Conservation (phyloP, 129 eudicot genomes). For the Glebionis coronaria region DNA sequence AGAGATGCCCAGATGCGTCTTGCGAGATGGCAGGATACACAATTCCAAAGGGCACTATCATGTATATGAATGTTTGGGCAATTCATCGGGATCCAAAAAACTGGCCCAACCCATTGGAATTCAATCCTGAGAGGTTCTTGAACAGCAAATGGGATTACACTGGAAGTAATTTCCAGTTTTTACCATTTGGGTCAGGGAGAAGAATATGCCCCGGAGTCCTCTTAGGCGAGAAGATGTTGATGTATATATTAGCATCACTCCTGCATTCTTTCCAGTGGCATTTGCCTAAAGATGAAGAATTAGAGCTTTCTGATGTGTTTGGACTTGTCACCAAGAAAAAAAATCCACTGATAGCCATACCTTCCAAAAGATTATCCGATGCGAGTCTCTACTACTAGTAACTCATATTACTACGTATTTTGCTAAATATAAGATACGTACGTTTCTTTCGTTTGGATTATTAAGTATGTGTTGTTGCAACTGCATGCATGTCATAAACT, state of each 20-base stretch:
- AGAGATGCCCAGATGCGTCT: constrained; percentile 26
- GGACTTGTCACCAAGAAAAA: constrained; percentile 24
- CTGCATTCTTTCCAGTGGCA: constrained; percentile 37
- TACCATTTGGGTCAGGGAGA: constrained; percentile 42
- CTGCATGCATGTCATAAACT: too few relatives aligned
- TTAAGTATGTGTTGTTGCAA: too few relatives aligned
- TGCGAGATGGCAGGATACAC: constrained; percentile 35
- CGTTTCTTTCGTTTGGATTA: too few relatives aligned
- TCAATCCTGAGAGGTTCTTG: constrained; percentile 37
- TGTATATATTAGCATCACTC: constrained; percentile 27
- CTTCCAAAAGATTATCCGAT: constrained; percentile 24
- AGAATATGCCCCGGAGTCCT: constrained; percentile 36
- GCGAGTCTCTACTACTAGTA: constrained; percentile 2
- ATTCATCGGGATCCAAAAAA: constrained; percentile 34
- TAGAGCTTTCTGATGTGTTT: constrained; percentile 21
- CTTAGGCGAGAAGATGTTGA: constrained; percentile 24
- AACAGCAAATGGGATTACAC: constrained; percentile 23
- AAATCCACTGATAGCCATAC: constrained; percentile 19
- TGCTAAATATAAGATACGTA: not conserved
- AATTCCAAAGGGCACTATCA: constrained; percentile 36
- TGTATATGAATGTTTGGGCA: constrained; percentile 33
- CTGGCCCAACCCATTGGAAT: constrained; percentile 38
- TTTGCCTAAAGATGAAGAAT: constrained; percentile 27
- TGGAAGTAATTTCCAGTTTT: constrained; percentile 26
- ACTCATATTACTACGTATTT: not conserved